These are phyloP conservation scores for Wallacemonas rigidus DNA, from an alignment of 208 protist species.

Conservation along the genomic window DNA sequence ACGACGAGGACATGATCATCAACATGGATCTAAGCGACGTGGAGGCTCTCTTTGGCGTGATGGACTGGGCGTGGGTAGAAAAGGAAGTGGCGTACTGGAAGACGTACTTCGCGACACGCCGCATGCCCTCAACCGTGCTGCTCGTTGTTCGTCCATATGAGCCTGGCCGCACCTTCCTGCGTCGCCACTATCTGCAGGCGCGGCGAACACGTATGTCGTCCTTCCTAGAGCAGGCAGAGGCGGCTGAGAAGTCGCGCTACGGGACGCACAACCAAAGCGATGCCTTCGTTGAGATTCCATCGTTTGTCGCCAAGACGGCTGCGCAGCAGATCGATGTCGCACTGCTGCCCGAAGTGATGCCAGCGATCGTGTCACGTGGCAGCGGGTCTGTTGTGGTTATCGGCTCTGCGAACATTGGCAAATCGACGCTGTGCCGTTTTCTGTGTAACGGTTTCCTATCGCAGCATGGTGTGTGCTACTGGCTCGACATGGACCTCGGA, in stretches of 20 bases:
- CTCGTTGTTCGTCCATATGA: conserved; percentile 66
- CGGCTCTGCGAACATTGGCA: conserved; percentile 77
- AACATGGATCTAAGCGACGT: conserved; percentile 39
- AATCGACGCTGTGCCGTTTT: conserved; percentile 84
- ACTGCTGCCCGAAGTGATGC: conserved; percentile 61
- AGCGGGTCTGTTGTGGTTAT: conserved; percentile 67
- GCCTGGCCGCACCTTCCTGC: conserved; percentile 3
- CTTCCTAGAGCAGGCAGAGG: background rate
- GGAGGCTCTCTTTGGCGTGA: conserved; percentile 63
- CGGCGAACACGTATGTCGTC: background rate
- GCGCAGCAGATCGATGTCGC: conserved; percentile 47
- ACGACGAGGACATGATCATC: conserved; percentile 25
- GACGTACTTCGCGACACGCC: conserved; percentile 35
- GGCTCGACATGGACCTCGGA: conserved; percentile 85
- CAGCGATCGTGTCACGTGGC: conserved; percentile 32
- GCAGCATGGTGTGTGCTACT: conserved; percentile 74
- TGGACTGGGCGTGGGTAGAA: conserved; percentile 89
- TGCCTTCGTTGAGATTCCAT: conserved; percentile 69
- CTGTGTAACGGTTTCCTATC: conserved; percentile 78
- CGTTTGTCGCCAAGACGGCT: conserved; percentile 56
- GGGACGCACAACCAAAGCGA: conserved; percentile 7
- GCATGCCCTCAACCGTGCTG: conserved; percentile 38
- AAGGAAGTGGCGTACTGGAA: conserved; percentile 48
- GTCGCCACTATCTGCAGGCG: conserved; percentile 13
- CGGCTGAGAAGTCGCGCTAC: background rate